Conservation (phyloP, 1,284 basidiomycete genomes). For the Naganishia sp. region DNA sequence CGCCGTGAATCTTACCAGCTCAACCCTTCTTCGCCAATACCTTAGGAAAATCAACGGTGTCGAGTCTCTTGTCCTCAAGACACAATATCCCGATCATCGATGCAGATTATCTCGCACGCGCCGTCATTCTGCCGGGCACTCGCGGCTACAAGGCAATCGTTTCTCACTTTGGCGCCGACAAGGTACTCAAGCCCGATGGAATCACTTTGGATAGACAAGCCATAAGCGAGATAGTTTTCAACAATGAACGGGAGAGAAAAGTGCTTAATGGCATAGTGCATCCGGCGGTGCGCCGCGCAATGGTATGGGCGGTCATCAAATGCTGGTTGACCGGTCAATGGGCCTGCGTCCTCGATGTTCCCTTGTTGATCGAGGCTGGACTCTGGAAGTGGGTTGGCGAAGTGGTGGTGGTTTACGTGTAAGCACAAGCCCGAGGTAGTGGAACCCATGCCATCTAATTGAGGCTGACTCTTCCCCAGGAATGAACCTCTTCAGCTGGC, state of each 20-base stretch:
- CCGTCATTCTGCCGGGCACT: conserved; percentile 84
- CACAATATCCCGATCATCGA: conserved; percentile 80
- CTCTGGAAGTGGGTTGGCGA: conserved; percentile 82
- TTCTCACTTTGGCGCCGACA: conserved; percentile 66
- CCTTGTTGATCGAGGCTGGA: conserved; percentile 87
- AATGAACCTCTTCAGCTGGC: conserved; percentile 66
- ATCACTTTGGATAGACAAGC: conserved; percentile 72
- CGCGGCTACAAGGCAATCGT: conserved; percentile 70
- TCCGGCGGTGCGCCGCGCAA: conserved; percentile 76
- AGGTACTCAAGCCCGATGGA: conserved; percentile 68
- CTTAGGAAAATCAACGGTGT: conserved; percentile 79
- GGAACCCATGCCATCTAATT: background rate
- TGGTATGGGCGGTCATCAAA: conserved; percentile 68
- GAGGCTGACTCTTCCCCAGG: conserved; percentile 63
- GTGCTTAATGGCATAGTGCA: conserved; percentile 84
- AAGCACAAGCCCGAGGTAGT: conserved; percentile 34
- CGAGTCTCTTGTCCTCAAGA: conserved; percentile 62
- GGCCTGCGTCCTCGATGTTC: conserved; percentile 85
- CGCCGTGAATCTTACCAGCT: background rate
- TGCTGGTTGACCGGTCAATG: conserved; percentile 77
- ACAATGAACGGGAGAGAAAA: conserved; percentile 69
- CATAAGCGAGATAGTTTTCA: conserved; percentile 83
- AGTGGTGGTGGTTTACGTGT: conserved; percentile 77
- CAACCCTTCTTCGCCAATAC: conserved; percentile 11
- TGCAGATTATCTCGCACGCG: conserved; percentile 84